Percentiles rank a stretch among this genome's conserved stretches.
phyloP scores from a whole-genome alignment of 2,329 filamentous ascomycete species.

The Hymenoscyphus fraxineus region DNA sequence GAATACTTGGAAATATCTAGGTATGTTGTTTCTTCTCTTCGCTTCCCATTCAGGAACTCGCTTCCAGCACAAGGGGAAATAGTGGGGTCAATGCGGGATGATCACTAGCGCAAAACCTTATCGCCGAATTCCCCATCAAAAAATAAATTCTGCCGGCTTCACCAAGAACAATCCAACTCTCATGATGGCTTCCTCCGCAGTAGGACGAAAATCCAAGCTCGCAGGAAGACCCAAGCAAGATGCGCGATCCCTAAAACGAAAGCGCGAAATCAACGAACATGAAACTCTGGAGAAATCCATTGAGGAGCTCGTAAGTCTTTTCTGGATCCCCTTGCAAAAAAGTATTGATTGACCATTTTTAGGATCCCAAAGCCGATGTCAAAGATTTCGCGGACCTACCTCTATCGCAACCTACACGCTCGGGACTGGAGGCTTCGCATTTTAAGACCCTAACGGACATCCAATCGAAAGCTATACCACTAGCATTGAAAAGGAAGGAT shows the following conservation, averaged over 20 bases:
- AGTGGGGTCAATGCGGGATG: neutral
- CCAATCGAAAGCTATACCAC: conserved; percentile 82
- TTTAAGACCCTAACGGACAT: conserved; percentile 90
- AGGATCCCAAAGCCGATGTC: conserved; percentile 35
- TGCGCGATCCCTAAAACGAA: conserved; percentile 31
- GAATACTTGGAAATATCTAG: no score
- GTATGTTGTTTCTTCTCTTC: no score
- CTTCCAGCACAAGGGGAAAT: neutral
- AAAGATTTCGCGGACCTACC: conserved; percentile 80
- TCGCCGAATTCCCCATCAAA: neutral
- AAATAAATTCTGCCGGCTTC: conserved; percentile 17
- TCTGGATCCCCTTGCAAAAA: neutral
- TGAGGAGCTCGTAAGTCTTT: conserved; percentile 31
- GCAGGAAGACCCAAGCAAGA: conserved; percentile 23
- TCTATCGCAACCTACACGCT: conserved; percentile 73
- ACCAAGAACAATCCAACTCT: conserved; percentile 15
- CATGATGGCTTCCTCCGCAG: conserved; percentile 27
- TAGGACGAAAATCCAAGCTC: conserved; percentile 24
- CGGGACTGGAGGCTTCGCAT: conserved; percentile 79
- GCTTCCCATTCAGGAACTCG: no score
- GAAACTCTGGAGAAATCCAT: conserved; percentile 32
- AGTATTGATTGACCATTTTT: conserved; percentile 14
- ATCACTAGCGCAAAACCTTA: neutral
- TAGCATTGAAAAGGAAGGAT: conserved; percentile 80
- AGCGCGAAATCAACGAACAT: conserved; percentile 32